Evolutionary conservation across 768 basidiomycete genomes (phyloP).

Genomic region (Trametes cubensis): DNA sequence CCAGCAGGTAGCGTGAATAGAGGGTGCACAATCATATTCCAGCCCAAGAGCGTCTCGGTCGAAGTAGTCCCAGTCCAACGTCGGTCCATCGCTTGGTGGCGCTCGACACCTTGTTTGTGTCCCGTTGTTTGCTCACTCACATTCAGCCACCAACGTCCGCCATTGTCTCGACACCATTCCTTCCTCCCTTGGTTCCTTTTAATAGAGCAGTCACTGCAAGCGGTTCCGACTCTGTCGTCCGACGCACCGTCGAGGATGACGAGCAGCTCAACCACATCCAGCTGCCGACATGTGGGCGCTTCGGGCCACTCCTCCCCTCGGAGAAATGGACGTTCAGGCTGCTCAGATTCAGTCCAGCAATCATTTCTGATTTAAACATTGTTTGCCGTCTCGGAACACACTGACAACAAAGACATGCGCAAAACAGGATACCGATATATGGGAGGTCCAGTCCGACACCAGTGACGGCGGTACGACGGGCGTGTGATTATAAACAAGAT

Average conservation of each 20-base stretch:
- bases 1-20: background rate
- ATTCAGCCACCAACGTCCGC: background rate
- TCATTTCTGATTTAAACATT: background rate
- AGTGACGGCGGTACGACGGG: slow-evolving; percentile 1
- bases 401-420: background rate
- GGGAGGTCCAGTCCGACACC: slow-evolving; percentile 5
- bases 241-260: no score
- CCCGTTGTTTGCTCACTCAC: slow-evolving; percentile 6
- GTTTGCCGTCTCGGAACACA: background rate
- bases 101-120: slow-evolving; percentile 15
- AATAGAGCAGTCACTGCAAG: background rate
- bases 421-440: slow-evolving; percentile 12
- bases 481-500: slow-evolving; percentile 14
- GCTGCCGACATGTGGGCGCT: no score
- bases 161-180: slow-evolving; percentile 2
- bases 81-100: slow-evolving; percentile 15
- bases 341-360: background rate
- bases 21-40: background rate
- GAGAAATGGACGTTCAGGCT: no score
- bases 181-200: background rate
- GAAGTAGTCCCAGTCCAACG: background rate
- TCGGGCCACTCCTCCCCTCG: no score
- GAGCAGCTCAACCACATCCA: no score
- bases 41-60: no score
- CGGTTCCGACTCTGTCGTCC: no score